Base-by-base conservation (phyloP, 108 stramenopile species). In the Skeletonema grethae region DNA sequence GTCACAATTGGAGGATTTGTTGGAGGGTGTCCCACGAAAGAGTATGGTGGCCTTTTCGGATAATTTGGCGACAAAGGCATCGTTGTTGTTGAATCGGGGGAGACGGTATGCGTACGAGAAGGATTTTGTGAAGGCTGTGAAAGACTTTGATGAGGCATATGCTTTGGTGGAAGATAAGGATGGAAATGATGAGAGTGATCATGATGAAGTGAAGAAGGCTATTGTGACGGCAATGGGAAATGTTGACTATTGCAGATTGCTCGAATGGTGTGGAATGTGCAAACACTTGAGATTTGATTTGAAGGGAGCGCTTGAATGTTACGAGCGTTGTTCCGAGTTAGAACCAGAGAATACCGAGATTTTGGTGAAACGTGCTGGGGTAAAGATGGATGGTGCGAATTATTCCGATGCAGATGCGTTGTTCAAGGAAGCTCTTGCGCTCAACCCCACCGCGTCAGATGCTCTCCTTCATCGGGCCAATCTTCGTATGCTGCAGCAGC, bases 221-320 rank as follows among this genome's bases (percentile, higher is more conserved):
- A 61, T 79, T 6, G 50, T 66, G 25, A 58, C 70, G 6, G 86
- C 80, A 32, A 88, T 92, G 90, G 81, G 69, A 29, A 77, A 83
- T 28, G 87, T 91, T 53, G 81, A 82, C 16, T 88, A 92, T 69
- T 83, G 79, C 1, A 78, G 92, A 31, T 64, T 96, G 58, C 60
- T 96, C 65, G 95, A 96, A 67, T 96, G 95, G 95, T 64, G 73
- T 8, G 95, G 95, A 13, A 94, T 96, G 93, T 85, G 86, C 64
- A 84, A 83, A 50, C 95, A 96, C 67, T 89, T 92, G 88, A 77
- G 77, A 31, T 96, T 93, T 78, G 90, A 94, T 60, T 70, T 96
- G 65, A 83, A 91, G n/a, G 92, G 82, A 3, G 93, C 93, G 1
- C 57, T 73, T 28, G 64, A 68, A 31, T 88, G 87, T 71, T 96